Evolutionary conservation across 805 yeast species (phyloP).

Genomic region (Martiniozyma abietophila): DNA sequence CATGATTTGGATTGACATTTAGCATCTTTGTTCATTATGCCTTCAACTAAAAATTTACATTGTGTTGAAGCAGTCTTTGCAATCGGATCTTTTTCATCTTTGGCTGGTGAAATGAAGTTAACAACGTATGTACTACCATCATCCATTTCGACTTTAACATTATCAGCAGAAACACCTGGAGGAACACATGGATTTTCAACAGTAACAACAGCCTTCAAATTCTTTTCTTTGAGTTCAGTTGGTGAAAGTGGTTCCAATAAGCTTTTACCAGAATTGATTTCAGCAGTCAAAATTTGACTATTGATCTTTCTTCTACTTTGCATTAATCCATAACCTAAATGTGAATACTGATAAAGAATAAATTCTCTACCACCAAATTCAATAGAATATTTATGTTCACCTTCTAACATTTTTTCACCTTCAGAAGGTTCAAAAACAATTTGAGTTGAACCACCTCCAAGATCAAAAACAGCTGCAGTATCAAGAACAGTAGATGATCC

Average conservation of each 20-base stretch:
- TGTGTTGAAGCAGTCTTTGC: slow-evolving; percentile 57
- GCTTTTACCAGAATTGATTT: slow-evolving; percentile 18
- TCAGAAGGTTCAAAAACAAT: slow-evolving; percentile 90
- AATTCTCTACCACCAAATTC: slow-evolving; percentile 76
- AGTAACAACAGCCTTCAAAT: slow-evolving; percentile 33
- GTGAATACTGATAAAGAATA: slow-evolving; percentile 84
- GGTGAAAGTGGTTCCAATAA: slow-evolving; percentile 22
- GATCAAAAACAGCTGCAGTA: slow-evolving; percentile 94
- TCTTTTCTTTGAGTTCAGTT: slow-evolving; percentile 31
- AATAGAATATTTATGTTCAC: slow-evolving; percentile 80
- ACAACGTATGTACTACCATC: slow-evolving; percentile 25
- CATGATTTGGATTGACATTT: slow-evolving; percentile 74
- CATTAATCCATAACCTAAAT: slow-evolving; percentile 92
- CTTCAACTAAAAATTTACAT: slow-evolving; percentile 80
- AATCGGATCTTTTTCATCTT: slow-evolving; percentile 19
- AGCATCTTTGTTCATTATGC: slow-evolving; percentile 71
- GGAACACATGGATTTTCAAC: slow-evolving; percentile 82
- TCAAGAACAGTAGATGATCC: slow-evolving; percentile 68
- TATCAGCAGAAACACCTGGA: slow-evolving; percentile 54
- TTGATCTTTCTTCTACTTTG: slow-evolving; percentile 85
- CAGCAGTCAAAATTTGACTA: slow-evolving; percentile 40
- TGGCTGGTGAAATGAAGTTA: slow-evolving; percentile 26
- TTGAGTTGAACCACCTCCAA: slow-evolving; percentile 98
- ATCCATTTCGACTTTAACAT: slow-evolving; percentile 51
- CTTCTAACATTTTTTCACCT: slow-evolving; percentile 54